Evolutionary conservation across 1,139 yeast species (phyloP).

Genomic region (Blastobotrys persicus): DNA sequence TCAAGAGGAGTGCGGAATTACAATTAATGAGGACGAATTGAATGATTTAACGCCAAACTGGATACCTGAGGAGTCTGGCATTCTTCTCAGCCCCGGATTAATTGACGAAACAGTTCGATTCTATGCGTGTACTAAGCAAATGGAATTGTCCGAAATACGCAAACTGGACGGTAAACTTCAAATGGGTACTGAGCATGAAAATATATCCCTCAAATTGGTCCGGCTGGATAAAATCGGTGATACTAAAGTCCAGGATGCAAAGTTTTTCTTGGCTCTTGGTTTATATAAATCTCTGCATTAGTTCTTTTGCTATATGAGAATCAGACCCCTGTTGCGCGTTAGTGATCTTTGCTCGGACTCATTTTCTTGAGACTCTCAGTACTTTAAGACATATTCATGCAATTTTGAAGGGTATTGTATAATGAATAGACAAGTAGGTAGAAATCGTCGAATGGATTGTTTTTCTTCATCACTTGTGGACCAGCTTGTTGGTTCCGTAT

Average conservation of each 20-base stretch:
- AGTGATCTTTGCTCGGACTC: no score
- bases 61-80: constrained; percentile 8
- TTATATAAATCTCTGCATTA: constrained; percentile 14
- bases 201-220: constrained; percentile 23
- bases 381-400: no score
- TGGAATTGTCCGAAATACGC: constrained; percentile 21
- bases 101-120: constrained; percentile 25
- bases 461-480: no score
- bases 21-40: constrained; percentile 20
- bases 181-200: constrained; percentile 20
- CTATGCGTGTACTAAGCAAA: constrained; percentile 17
- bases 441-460: no score
- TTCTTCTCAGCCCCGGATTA: constrained; percentile 26
- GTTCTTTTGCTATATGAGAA: no score
- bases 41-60: constrained; percentile 17
- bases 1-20: constrained; percentile 30
- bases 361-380: no score
- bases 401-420: no score
- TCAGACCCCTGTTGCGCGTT: no score
- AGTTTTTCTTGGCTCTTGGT: constrained; percentile 25
- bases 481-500: no score
- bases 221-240: constrained; percentile 15
- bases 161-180: constrained; percentile 22
- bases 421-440: no score
- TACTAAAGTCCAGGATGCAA: constrained; percentile 22